Base-by-base conservation (phyloP, 495 filamentous ascomycete genomes). In the Cetradonia linearis region DNA sequence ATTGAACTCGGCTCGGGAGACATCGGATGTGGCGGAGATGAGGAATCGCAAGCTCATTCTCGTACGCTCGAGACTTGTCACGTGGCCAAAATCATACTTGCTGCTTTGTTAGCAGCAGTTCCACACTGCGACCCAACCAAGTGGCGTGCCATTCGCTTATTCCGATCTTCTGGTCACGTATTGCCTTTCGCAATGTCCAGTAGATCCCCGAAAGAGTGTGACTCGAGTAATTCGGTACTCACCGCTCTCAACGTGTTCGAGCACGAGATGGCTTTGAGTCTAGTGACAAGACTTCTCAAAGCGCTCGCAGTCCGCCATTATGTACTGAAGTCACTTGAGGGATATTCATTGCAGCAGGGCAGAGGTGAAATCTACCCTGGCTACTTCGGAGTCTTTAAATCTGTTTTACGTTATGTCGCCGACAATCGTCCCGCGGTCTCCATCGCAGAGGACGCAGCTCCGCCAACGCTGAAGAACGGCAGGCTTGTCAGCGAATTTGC, bases 241-340 rank as follows among this genome's bases (percentile, higher is more conserved):
- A 68, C 72, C 16, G 68, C 69, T 6, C 73, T 77, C 2, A 78
- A 86, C 62, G 72, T 72, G n/a, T 72, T 86, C 2, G 83, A 86
- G 59, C 74, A 86, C 65, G 83, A 86, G 47, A 71, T 81, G 40
- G 82, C 79, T 7, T 70, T 84, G 31, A 75, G 80, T 31, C 67
- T 87, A 37, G 72, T 81, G 36, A 74, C 71, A 56, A 76, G 80
- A 31, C 70, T 86, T 46, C 73, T 82, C 16, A 73, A 74, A 54
- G 82, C 78, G 33, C 70, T 86, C 31, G 75, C 74, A 9, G 77
- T 77, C 16, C 74, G 79, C 11, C 50, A 31, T 56, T 47, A 56
- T 42, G 40, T 60, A 13, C 18, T 34, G 9, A 13, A 31, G 10
- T 34, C 33, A 9, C 33, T 33, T 34, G 30, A 33, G 20, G 18